A percentile compares a stretch with the other conserved stretches of the same genome.
phyloP scores from a whole-genome alignment of 371 early-diverging fungal species.

The Gilbertella persicaria region DNA sequence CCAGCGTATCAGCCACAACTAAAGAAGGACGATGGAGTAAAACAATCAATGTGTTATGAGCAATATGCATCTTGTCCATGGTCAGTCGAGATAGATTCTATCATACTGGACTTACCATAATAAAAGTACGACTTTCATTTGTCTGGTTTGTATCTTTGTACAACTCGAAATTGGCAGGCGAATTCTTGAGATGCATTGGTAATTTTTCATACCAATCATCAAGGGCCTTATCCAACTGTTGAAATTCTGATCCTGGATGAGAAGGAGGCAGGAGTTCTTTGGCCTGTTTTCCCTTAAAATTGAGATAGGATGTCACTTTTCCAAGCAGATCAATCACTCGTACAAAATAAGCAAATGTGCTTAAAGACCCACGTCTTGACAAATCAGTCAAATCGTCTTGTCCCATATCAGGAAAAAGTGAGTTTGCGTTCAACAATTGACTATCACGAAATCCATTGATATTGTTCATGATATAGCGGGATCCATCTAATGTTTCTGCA shows the following conservation, averaged over 20 bases:
- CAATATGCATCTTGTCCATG: conserved; percentile 33
- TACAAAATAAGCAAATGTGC: conserved; percentile 24
- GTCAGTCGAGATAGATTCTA: neutral
- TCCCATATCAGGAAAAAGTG: too few species aligned
- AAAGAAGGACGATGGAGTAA: conserved; percentile 54
- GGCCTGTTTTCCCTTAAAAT: conserved; percentile 39
- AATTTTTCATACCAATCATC: conserved; percentile 48
- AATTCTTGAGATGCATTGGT: conserved; percentile 44
- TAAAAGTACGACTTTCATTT: conserved; percentile 22
- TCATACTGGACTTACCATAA: conserved; percentile 20
- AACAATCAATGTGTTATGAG: conserved; percentile 52
- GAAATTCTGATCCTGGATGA: conserved; percentile 47
- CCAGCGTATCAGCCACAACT: conserved; percentile 28
- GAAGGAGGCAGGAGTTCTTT: conserved; percentile 31
- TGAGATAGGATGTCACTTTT: conserved; percentile 52
- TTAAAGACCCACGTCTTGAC: conserved; percentile 6
- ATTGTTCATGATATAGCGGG: conserved; percentile 29
- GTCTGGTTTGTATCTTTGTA: conserved; percentile 2
- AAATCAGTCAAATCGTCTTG: neutral
- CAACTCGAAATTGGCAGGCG: conserved; percentile 37
- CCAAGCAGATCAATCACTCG: conserved; percentile 38
- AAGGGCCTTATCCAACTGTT: conserved; percentile 42
- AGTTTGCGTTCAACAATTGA: conserved; percentile 24
- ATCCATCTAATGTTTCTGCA: conserved; percentile 36
- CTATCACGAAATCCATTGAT: conserved; percentile 29